A percentile compares a stretch with the other conserved stretches of the same genome.
These are phyloP conservation scores for Diversispora eburnea DNA, from an alignment of 192 early-diverging fungal species.

Conservation along the genomic window DNA sequence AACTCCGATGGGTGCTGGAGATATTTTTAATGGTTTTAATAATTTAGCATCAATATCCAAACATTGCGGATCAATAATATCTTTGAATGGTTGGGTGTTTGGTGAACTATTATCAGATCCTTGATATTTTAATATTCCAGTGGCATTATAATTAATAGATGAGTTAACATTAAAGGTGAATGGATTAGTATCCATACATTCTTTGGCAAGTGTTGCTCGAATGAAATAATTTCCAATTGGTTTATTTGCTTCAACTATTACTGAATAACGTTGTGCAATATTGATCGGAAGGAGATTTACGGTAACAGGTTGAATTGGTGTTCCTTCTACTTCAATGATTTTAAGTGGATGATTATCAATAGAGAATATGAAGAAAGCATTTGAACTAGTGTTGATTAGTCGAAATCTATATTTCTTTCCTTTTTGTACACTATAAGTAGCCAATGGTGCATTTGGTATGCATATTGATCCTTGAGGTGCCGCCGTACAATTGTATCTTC, in stretches of 20 bases:
- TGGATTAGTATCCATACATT: slow-evolving; percentile 33
- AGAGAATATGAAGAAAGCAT: slow-evolving; percentile 35
- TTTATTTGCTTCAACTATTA: slow-evolving; percentile 41
- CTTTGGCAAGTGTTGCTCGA: slow-evolving; percentile 32
- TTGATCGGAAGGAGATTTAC: slow-evolving; percentile 34
- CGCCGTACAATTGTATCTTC: slow-evolving; percentile 26
- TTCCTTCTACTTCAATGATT: slow-evolving; percentile 42
- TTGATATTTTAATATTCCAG: slow-evolving; percentile 33
- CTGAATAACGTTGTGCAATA: slow-evolving; percentile 45
- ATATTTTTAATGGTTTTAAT: slow-evolving; percentile 35
- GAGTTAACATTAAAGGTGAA: slow-evolving; percentile 26
- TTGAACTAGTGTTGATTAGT: slow-evolving; percentile 62
- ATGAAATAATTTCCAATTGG: slow-evolving; percentile 38
- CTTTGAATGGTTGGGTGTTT: neutral
- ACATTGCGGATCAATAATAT: slow-evolving; percentile 7
- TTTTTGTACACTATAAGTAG: slow-evolving; percentile 57
- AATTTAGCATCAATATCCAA: slow-evolving; percentile 25
- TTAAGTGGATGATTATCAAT: slow-evolving; percentile 40
- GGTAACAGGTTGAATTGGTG: slow-evolving; percentile 29
- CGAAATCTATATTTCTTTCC: slow-evolving; percentile 84
- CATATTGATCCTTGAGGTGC: neutral
- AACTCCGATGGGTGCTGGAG: slow-evolving; percentile 15
- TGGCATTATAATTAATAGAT: slow-evolving; percentile 26
- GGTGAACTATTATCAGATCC: slow-evolving; percentile 28
- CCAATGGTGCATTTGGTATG: neutral